Evolutionary conservation across 495 filamentous ascomycete species (phyloP), one percentile per base, ranked within the genome.

Genomic region (Penicillium psychrofluorescens): DNA sequence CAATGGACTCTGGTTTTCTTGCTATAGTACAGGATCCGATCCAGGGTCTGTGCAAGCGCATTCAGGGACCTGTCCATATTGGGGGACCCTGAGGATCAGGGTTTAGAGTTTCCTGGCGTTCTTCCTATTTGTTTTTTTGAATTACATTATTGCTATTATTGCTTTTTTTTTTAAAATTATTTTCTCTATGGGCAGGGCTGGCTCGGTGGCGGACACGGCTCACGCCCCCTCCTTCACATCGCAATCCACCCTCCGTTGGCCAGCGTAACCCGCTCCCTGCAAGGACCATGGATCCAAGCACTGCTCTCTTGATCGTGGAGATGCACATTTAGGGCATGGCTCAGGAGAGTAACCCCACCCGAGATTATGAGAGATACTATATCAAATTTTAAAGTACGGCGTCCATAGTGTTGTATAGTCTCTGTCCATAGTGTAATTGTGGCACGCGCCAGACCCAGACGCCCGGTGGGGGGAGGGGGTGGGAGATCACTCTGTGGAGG

Each of bases 261-360:
- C 22, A 22, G 22, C 22, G 22, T 22, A 22, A 22, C 22, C 22
- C 22, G 22, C 22, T 22, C 6, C 22, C 22, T 48, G 50, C 41
- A 52, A 45, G 45, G 45, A 43, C 38, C 27, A 46, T 44, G 36
- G 44, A 35, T 42, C 40, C n/a, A 36, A 29, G 36, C 8, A 40
- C 40, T 35, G 27, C 43, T 38, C 27, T 27, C 16, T 29, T 53
- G 46, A 59, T 59, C 53, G 53, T 56, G 44, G 53, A 46, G 55
- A 43, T 45, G 48, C 47, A 57, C 41, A 54, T 56, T 47, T 49
- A 56, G 48, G 45, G 36, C 11, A 38, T 37, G 34, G 35, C 22
- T 22, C 22, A 4, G 22, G 22, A 22, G 22, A 22, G 22, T 22
- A 22, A 22, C 22, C 22, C 22, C 22, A 22, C 22, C 22, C 22